Evolutionary conservation across 352 stramenopile species (phyloP).

Genomic region (Phytophthora megakarya): DNA sequence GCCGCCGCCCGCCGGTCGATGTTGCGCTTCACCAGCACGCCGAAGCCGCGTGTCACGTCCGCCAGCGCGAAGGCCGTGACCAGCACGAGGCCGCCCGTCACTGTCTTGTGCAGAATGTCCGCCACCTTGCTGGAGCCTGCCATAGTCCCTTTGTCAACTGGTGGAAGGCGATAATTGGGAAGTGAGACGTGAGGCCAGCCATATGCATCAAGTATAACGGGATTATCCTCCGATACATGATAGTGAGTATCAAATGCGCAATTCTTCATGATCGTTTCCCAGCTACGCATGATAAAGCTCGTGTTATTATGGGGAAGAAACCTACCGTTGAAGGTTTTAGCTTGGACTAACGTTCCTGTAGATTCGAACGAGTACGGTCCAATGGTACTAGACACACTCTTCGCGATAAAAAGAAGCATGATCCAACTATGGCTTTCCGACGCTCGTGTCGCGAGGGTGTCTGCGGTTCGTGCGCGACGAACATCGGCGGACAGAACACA

Average conservation of each 20-base stretch:
- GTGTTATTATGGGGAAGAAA: too few relatives aligned
- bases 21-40: slow-evolving; percentile 82
- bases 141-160: slow-evolving; percentile 22
- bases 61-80: slow-evolving; percentile 68
- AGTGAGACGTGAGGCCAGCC: slow-evolving; percentile 20
- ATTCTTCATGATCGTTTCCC: too few relatives aligned
- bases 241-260: not conserved
- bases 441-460: slow-evolving; percentile 98
- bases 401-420: slow-evolving; percentile 99
- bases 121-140: slow-evolving; percentile 40
- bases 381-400: slow-evolving; percentile 98
- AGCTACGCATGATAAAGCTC: too few relatives aligned
- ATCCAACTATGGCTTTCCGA: slow-evolving; percentile 98
- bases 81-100: slow-evolving; percentile 74
- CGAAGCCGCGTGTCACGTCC: slow-evolving; percentile 82
- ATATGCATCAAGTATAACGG: not conserved
- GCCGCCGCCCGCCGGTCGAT: slow-evolving; percentile 54
- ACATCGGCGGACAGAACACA: slow-evolving; percentile 99
- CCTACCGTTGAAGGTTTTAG: too few relatives aligned
- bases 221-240: not conserved
- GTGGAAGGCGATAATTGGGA: slow-evolving; percentile 18
- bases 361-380: slow-evolving; percentile 97
- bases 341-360: slow-evolving; percentile 95
- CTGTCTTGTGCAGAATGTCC: slow-evolving; percentile 84
- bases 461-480: slow-evolving; percentile 99